Percentiles rank a stretch among this genome's conserved stretches.
Conservation (phyloP, 2,329 filamentous ascomycete genomes). For the Sarocladium brachiariae region DNA sequence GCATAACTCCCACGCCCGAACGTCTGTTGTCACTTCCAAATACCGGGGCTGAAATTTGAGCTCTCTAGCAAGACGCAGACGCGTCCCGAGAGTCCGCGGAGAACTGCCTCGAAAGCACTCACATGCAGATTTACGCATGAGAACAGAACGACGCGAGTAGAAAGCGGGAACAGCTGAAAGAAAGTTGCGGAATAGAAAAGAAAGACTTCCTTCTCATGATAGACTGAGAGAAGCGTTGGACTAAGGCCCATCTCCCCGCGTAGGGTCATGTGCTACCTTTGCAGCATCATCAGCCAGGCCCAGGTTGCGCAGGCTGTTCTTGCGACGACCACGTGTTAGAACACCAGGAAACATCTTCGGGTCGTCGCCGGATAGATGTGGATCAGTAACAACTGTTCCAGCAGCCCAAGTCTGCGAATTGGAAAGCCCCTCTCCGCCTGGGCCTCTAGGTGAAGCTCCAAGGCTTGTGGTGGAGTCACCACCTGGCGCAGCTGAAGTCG, state of each 20-base stretch:
- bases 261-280: background rate
- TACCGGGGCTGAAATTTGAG: too few relatives aligned
- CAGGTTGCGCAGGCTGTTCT: constrained; percentile 31
- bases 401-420: constrained; percentile 8
- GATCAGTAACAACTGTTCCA: constrained; percentile 24
- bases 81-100: too few relatives aligned
- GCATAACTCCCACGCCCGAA: background rate
- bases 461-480: background rate
- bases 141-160: too few relatives aligned
- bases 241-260: background rate
- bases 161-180: background rate
- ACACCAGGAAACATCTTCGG: constrained; percentile 68
- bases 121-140: too few relatives aligned
- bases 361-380: constrained; percentile 51
- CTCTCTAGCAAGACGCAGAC: too few relatives aligned
- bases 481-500: background rate
- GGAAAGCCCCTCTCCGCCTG: background rate
- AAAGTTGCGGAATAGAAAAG: too few relatives aligned
- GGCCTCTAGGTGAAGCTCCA: background rate
- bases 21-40: too few relatives aligned
- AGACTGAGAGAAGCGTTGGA: background rate
- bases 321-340: constrained; percentile 43
- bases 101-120: too few relatives aligned
- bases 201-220: too few relatives aligned
- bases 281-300: constrained; percentile 17